These are phyloP conservation scores for Ogataea ganodermae DNA, from an alignment of 805 yeast genomes.

Conservation along the genomic window DNA sequence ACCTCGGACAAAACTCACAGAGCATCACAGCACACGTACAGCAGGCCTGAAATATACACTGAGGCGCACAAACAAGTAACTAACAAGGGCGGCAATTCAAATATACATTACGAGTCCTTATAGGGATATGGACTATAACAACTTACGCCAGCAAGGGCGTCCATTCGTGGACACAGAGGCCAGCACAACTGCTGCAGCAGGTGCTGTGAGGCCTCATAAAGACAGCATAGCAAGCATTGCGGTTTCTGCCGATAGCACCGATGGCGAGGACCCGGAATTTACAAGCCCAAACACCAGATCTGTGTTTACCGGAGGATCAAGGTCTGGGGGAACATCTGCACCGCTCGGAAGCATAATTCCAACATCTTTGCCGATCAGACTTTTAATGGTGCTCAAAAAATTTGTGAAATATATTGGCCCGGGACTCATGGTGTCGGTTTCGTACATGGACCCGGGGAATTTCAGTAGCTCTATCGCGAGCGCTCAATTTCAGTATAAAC, in stretches of 20 bases:
- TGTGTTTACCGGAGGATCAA: background rate
- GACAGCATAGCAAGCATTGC: slow-evolving; percentile 3
- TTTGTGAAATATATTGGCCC: slow-evolving; percentile 73
- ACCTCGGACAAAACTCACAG: background rate
- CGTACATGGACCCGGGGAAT: slow-evolving; percentile 98
- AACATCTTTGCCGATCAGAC: slow-evolving; percentile 8
- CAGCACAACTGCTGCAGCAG: background rate
- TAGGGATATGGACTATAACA: slow-evolving; percentile 1
- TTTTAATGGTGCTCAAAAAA: slow-evolving; percentile 30
- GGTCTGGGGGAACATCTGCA: too few relatives aligned
- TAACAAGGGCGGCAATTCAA: background rate
- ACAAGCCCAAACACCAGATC: slow-evolving; percentile 2
- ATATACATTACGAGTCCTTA: slow-evolving; percentile 1
- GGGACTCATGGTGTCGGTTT: slow-evolving; percentile 91
- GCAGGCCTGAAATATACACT: too few relatives aligned
- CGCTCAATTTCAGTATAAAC: slow-evolving; percentile 68
- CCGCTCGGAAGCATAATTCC: background rate
- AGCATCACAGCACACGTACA: background rate
- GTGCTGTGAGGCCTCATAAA: background rate
- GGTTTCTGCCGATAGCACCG: slow-evolving; percentile 1
- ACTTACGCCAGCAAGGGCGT: slow-evolving; percentile 6
- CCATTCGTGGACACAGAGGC: background rate
- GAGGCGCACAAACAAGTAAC: too few relatives aligned
- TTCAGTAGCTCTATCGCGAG: slow-evolving; percentile 93
- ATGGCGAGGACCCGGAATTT: background rate